phyloP scores from a whole-genome alignment of 495 filamentous ascomycete species.

The Venustampulla echinocandica region DNA sequence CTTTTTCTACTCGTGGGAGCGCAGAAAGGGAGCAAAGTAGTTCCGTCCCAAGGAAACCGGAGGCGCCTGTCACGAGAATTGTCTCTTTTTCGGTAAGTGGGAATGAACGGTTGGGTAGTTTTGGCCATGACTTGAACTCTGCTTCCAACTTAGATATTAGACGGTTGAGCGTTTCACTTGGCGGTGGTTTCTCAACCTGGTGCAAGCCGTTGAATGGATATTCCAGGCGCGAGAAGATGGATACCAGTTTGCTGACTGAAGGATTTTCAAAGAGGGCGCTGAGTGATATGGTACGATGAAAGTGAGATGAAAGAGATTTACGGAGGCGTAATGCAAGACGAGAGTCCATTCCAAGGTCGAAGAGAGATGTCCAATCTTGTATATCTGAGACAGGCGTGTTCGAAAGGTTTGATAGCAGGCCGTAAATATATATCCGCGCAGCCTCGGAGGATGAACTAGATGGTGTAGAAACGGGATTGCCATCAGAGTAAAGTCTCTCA shows the following conservation, averaged over 20 bases:
- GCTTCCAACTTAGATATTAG: conserved; percentile 15
- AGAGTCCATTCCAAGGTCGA: conserved; percentile 20
- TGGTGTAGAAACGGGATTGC: background rate
- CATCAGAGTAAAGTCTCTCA: conserved; percentile 6
- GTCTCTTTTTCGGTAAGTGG: conserved; percentile 9
- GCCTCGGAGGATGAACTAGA: background rate
- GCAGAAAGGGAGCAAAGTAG: conserved; percentile 11
- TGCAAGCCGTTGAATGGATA: background rate
- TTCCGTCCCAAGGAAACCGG: conserved; percentile 19
- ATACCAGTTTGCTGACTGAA: conserved; percentile 11
- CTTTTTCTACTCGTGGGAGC: conserved; percentile 10
- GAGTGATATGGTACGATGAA: conserved; percentile 12
- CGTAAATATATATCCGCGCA: conserved; percentile 14
- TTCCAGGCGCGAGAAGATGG: background rate
- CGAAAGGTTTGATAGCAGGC: conserved; percentile 7
- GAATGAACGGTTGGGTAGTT: background rate
- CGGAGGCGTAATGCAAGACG: conserved; percentile 16
- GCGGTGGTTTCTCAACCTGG: background rate
- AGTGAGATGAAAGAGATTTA: conserved; percentile 11
- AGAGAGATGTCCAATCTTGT: conserved; percentile 18
- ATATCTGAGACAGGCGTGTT: conserved; percentile 9
- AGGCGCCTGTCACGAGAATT: conserved; percentile 19
- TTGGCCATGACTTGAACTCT: conserved; percentile 19
- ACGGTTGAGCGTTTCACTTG: conserved; percentile 1
- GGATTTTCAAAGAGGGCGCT: conserved; percentile 19